Evolutionary conservation across 2,329 filamentous ascomycete genomes (phyloP), one percentile per base, ranked within the genome.

Genomic region (Nemania sp.): DNA sequence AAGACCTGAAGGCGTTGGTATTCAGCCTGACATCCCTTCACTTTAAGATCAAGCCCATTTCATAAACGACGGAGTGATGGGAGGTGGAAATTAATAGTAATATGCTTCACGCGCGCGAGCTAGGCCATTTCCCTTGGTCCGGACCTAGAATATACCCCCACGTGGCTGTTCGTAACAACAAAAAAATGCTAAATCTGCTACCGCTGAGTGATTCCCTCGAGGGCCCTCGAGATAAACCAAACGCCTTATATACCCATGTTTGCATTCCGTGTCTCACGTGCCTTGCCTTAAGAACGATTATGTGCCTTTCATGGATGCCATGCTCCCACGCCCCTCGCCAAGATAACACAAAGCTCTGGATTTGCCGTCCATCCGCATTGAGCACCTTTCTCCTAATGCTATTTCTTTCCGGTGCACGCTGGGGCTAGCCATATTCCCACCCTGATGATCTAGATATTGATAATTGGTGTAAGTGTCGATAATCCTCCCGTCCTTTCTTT

Each of bases 11-110:
- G 76, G 94, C 94, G 0, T 79, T 99, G 31, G 91, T 99, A 3
- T 99, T 99, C 73, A 97, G 93, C 49, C 75, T 99, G 61, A 99
- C 97, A 66, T 90, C 91, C 2, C 80, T 99, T 60, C 94, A 99
- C 76, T 99, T 99, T 80, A 99, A 99, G 87, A 90, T 90, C 72
- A 90, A 90, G 77, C 86, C 86, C 2, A 90, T 90, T 63, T 89
- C 66, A 33, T 70, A 54, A 63, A 40, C 19, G 36, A 39, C 14
- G 15, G 24, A 5, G 24, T 12, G n/a, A 14, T 40, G 36, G 23
- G 26, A 9, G 46, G 52, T 45, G 43, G 43, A 14, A 42, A 22
- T n/a, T 48, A 36, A 34, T 37, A 36, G 34, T 49, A 51, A 24
- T 34, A 23, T 52, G 48, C 53, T 50, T 59, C 50, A 55, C 59